Evolutionary conservation across 176 grass and related monocot species (phyloP), one percentile per base, ranked within the genome.

Genomic region (Eragrostis nindensis): DNA sequence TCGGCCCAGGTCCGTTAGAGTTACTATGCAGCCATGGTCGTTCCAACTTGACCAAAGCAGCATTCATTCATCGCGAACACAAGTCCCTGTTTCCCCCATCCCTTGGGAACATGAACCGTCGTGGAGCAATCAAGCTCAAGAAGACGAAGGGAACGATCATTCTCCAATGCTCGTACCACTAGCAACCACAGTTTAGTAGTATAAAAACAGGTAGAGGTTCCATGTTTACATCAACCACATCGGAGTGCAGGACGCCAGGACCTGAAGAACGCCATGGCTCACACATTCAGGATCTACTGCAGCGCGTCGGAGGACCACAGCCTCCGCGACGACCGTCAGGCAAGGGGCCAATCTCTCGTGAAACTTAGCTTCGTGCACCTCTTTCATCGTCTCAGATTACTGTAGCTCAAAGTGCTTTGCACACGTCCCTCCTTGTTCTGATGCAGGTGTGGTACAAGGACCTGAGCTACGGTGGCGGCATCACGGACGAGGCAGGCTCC

Each of bases 401-500:
- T 36, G 32, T 36, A 36, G 32, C 32, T 3, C 12, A 18, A 21
- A 10, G n/a, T 24, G 21, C 32, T 57, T 57, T 30, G 25, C 27
- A 14, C n/a, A n/a, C 26, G 5, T 57, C 7, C 8, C 1, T 8
- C 42, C 42, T 10, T 57, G 18, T 54, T 54, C 0, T 54, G 17
- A 24, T 41, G n/a, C 6, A 86, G 90, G 48, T 80, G 1, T 92
- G 89, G 93, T 63, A 53, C 64, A 88, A 87, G 75, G 78, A 92
- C 29, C 45, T 83, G 59, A 72, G 3, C 24, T 84, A 91, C 73
- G 77, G 80, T n/a, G 43, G n/a, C 1, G 80, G 53, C 8, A 29
- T 91, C 42, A 94, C 86, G 66, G 92, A 94, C 6, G 92, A 91
- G 71, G 92, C 75, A 17, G 86, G 80, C 5, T 21, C 21, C 29